Conservation (phyloP, 108 stramenopile species). For the Mediolabrus comicus region DNA sequence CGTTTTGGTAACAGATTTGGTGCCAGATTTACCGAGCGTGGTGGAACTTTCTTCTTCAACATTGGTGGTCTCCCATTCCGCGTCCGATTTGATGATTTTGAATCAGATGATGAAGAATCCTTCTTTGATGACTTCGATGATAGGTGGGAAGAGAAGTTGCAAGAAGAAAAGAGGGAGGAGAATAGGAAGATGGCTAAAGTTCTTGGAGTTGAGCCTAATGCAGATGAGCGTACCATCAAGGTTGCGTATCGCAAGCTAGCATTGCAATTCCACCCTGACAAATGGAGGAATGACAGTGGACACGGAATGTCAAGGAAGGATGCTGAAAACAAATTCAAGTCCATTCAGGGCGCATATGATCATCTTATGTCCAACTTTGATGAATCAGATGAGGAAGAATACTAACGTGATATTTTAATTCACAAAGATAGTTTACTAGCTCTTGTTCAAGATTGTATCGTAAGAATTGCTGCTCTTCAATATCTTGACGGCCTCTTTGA, state of each 20-base stretch:
- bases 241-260: conserved; percentile 26
- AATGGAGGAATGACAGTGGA: conserved; percentile 30
- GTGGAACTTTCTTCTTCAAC: conserved; percentile 27
- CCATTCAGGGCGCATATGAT: conserved; percentile 28
- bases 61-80: conserved; percentile 25
- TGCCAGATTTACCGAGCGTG: background rate
- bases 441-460: background rate
- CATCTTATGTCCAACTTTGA: conserved; percentile 40
- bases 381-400: background rate
- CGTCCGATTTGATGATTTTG: conserved; percentile 9
- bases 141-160: conserved; percentile 13
- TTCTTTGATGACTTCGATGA: conserved; percentile 37
- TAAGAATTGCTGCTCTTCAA: background rate
- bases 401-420: background rate
- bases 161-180: conserved; percentile 21
- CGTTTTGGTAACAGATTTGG: background rate
- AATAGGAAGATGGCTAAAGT: conserved; percentile 24
- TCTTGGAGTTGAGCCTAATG: conserved; percentile 24
- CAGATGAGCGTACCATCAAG: conserved; percentile 22
- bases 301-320: conserved; percentile 31
- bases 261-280: conserved; percentile 36
- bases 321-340: conserved; percentile 31
- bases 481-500: background rate
- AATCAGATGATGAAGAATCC: background rate
- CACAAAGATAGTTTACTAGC: background rate